Percentiles rank a stretch among this genome's conserved stretches.
phyloP scores from a whole-genome alignment of 345 rosid genomes.

The Populus simonii region DNA sequence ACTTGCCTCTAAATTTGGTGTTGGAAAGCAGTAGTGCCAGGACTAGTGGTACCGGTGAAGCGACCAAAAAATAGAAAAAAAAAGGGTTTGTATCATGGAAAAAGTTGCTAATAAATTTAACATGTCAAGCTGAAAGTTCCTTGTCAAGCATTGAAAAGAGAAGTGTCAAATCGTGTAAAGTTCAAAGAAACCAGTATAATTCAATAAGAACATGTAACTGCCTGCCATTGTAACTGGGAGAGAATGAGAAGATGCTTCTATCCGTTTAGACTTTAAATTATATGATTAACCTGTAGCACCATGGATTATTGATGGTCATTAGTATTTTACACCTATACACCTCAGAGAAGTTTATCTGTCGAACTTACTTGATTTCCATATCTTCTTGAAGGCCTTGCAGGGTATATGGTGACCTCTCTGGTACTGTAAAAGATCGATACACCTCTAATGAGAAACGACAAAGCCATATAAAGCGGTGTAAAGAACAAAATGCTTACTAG shows the following conservation, averaged over 20 bases:
- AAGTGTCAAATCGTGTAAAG: background rate
- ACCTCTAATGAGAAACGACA: background rate
- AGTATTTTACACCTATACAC: background rate
- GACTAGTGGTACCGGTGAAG: background rate
- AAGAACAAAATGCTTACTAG: background rate
- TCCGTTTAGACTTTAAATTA: background rate
- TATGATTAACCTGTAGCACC: background rate
- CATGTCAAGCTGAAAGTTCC: background rate
- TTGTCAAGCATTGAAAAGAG: background rate
- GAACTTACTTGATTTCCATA: constrained; percentile 3
- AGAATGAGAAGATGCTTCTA: background rate
- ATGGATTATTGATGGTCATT: background rate
- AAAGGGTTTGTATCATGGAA: background rate
- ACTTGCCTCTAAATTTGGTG: background rate
- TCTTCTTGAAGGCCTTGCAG: background rate
- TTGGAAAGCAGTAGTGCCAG: background rate
- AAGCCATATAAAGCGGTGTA: background rate
- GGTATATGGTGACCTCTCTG: background rate
- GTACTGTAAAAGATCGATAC: background rate
- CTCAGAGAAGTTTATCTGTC: background rate
- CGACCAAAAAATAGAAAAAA: background rate
- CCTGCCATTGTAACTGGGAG: background rate
- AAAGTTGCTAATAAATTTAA: background rate
- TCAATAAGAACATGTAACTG: background rate
- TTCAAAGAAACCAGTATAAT: background rate